These are phyloP conservation scores for Saccharum spontaneum DNA, from an alignment of 176 grass and related monocot genomes.

Conservation along the genomic window DNA sequence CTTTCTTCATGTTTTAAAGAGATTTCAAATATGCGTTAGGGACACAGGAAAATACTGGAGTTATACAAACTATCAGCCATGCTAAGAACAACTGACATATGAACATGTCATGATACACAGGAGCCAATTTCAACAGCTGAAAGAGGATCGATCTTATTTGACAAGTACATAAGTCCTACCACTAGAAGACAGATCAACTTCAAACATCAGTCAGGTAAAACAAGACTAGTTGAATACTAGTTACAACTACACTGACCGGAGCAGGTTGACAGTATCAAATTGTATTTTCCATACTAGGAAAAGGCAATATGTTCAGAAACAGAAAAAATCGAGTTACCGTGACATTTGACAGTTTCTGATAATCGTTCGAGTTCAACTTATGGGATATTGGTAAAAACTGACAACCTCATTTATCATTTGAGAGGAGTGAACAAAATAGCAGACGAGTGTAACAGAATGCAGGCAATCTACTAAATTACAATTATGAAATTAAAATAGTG, in stretches of 20 bases:
- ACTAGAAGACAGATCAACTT: not conserved
- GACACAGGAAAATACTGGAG: not conserved
- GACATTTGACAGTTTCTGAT: not conserved
- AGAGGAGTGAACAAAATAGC: not conserved
- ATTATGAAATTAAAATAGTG: not conserved
- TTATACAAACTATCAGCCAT: not conserved
- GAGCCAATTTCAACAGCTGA: not conserved
- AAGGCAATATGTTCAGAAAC: constrained; percentile 7
- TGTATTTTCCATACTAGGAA: not conserved
- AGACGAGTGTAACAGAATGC: not conserved
- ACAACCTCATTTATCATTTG: not conserved
- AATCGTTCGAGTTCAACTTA: not conserved
- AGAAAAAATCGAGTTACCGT: not conserved
- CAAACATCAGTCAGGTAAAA: not conserved
- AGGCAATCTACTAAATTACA: not conserved
- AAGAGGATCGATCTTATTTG: not conserved
- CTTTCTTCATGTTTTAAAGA: not conserved
- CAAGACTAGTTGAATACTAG: not conserved
- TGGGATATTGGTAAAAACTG: not conserved
- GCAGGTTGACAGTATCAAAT: not conserved
- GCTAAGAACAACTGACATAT: not conserved
- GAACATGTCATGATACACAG: not conserved
- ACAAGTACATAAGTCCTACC: not conserved
- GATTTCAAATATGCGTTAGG: not conserved
- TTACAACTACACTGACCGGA: not conserved